A percentile compares a stretch with the other conserved stretches of the same genome.
Evolutionary conservation across 2,329 filamentous ascomycete species (phyloP).

Genomic region (Pseudocercospora cruenta): DNA sequence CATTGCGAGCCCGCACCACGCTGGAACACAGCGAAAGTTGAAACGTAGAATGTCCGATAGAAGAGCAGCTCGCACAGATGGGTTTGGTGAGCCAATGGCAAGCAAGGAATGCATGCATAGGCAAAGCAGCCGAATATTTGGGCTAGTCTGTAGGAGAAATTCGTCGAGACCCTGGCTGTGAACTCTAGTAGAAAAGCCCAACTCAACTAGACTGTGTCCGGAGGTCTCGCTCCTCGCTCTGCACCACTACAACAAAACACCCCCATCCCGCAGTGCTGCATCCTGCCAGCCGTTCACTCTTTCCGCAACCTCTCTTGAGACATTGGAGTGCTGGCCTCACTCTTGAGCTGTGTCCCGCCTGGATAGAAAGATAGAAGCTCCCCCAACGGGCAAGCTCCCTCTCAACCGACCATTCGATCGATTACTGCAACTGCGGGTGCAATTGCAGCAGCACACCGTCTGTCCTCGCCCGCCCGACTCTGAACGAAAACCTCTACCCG

Average conservation of each 20-base stretch:
- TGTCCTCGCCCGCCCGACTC: conserved; percentile 1
- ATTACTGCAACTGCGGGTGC: neutral
- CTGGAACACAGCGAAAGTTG: neutral
- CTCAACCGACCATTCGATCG: conserved; percentile 1
- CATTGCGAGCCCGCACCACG: neutral
- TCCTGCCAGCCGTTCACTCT: neutral
- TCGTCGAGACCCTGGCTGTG: neutral
- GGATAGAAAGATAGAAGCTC: neutral
- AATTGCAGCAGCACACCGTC: conserved; percentile 7
- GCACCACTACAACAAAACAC: neutral
- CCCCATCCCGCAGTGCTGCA: neutral
- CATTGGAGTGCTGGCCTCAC: neutral
- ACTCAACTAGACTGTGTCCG: neutral
- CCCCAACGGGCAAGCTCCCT: conserved; percentile 1
- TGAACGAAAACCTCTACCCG: neutral
- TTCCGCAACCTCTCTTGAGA: neutral
- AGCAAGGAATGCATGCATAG: neutral
- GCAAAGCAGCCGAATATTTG: neutral
- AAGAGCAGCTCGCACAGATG: neutral
- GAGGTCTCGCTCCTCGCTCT: neutral
- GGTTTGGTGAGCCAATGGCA: neutral
- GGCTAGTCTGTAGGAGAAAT: neutral
- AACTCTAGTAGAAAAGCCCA: neutral
- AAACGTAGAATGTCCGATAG: neutral
- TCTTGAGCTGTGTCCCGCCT: neutral